phyloP scores from a whole-genome alignment of 2,329 filamentous ascomycete genomes.

The Eurotiales sp. region DNA sequence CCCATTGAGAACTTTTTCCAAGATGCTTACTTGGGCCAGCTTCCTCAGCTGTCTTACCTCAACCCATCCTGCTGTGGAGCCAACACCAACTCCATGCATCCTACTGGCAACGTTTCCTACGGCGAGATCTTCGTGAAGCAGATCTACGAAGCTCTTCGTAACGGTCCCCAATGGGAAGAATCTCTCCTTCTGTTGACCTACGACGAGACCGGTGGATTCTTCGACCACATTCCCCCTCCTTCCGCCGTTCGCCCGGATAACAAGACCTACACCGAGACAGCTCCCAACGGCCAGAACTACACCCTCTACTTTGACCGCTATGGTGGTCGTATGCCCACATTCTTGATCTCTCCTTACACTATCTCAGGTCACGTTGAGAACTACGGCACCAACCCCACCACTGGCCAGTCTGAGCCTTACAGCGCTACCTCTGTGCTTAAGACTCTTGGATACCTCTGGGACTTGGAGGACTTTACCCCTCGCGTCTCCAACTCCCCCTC shows the following conservation, averaged over 20 bases:
- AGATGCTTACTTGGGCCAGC: slow-evolving; percentile 28
- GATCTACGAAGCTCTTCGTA: slow-evolving; percentile 34
- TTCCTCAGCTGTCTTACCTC: slow-evolving; percentile 34
- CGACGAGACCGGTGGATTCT: slow-evolving; percentile 37
- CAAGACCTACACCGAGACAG: slow-evolving; percentile 33
- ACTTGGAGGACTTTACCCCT: slow-evolving; percentile 26
- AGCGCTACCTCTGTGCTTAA: slow-evolving; percentile 29
- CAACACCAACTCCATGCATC: slow-evolving; percentile 32
- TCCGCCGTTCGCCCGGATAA: slow-evolving; percentile 31
- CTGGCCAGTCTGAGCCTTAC: slow-evolving; percentile 24
- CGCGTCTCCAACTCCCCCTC: slow-evolving; percentile 28
- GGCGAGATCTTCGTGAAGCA: slow-evolving; percentile 36
- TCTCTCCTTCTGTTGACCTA: slow-evolving; percentile 33
- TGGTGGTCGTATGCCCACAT: slow-evolving; percentile 29
- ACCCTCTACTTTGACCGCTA: slow-evolving; percentile 27
- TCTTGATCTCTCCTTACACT: slow-evolving; percentile 28
- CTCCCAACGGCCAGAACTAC: slow-evolving; percentile 22
- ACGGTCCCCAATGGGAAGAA: slow-evolving; percentile 34
- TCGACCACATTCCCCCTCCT: slow-evolving; percentile 34
- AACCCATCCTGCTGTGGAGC: slow-evolving; percentile 40
- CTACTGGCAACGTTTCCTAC: slow-evolving; percentile 31
- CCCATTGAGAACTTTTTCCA: slow-evolving; percentile 32
- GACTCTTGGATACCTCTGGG: slow-evolving; percentile 30
- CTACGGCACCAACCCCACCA: slow-evolving; percentile 25
- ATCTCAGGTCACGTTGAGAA: slow-evolving; percentile 25